A percentile compares a stretch with the other conserved stretches of the same genome.
These are phyloP conservation scores for Leccinum rimulosum DNA, from an alignment of 768 basidiomycete species.

Conservation along the genomic window DNA sequence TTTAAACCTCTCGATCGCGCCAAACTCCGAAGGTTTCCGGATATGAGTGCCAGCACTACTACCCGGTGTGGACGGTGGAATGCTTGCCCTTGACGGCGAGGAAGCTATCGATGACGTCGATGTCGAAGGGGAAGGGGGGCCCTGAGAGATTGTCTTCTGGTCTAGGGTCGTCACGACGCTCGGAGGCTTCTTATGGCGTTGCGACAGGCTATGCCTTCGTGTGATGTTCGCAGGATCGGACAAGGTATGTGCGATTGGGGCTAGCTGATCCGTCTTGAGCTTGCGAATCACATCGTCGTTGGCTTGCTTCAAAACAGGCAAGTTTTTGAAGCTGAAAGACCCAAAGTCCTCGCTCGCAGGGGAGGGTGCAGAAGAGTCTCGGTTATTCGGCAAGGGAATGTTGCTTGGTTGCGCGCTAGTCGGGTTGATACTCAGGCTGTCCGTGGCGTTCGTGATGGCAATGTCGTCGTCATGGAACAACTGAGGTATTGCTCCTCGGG, in stretches of 20 bases:
- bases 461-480: slow-evolving; percentile 89
- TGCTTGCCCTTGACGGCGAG: slow-evolving; percentile 75
- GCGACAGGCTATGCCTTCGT: slow-evolving; percentile 80
- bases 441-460: slow-evolving; percentile 47
- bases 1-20: slow-evolving; percentile 87
- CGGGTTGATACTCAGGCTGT: slow-evolving; percentile 38
- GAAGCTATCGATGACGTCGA: slow-evolving; percentile 91
- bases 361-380: slow-evolving; percentile 42
- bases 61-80: slow-evolving; percentile 71
- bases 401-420: slow-evolving; percentile 12
- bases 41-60: slow-evolving; percentile 53
- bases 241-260: slow-evolving; percentile 71
- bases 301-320: slow-evolving; percentile 93
- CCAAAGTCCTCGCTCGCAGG: slow-evolving; percentile 89
- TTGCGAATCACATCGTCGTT: slow-evolving; percentile 98
- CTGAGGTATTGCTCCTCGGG: slow-evolving; percentile 88
- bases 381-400: slow-evolving; percentile 34
- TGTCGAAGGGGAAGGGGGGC: slow-evolving; percentile 88
- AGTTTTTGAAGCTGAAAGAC: slow-evolving; percentile 96
- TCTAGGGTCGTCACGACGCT: slow-evolving; percentile 73
- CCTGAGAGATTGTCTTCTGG: slow-evolving; percentile 58
- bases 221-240: slow-evolving; percentile 55
- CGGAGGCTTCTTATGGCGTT: slow-evolving; percentile 75
- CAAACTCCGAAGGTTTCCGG: slow-evolving; percentile 88
- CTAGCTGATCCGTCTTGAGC: slow-evolving; percentile 86